Conservation (phyloP, 2,329 filamentous ascomycete species). For the Ophiostoma australiae region DNA sequence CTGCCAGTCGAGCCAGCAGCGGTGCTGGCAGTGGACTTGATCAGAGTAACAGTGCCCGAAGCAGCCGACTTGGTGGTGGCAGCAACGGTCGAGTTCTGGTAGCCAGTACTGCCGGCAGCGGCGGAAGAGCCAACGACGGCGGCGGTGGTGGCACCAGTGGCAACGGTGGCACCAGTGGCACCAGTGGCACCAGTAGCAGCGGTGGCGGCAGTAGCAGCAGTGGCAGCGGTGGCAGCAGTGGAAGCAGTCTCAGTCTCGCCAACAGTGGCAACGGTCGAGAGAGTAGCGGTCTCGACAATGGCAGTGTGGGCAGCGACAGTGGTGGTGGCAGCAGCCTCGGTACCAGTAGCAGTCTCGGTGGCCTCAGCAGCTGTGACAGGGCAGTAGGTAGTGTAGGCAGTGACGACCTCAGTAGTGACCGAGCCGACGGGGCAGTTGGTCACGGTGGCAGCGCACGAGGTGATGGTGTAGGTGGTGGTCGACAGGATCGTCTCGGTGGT, state of each 20-base stretch:
- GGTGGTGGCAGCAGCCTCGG: neutral
- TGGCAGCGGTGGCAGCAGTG: neutral
- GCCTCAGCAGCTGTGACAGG: conserved; percentile 33
- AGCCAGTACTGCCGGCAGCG: conserved; percentile 7
- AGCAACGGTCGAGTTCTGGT: conserved; percentile 10
- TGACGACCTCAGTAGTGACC: conserved; percentile 31
- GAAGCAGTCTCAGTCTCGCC: neutral
- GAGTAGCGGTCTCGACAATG: neutral
- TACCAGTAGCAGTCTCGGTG: neutral
- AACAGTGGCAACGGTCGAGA: neutral
- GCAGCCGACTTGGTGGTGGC: neutral
- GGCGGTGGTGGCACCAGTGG: neutral
- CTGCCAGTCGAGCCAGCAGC: neutral
- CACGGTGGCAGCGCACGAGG: conserved; percentile 26
- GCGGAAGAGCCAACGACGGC: neutral
- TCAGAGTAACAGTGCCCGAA: neutral
- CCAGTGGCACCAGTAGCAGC: neutral
- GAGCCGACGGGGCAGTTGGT: conserved; percentile 28
- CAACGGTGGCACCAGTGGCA: neutral
- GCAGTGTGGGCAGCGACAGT: conserved; percentile 4
- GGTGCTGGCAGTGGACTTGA: neutral
- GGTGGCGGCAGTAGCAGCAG: neutral
- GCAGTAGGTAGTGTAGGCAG: conserved; percentile 39
- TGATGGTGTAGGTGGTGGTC: conserved; percentile 32
- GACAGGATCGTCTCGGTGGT: conserved; percentile 25